Percentiles rank a stretch among this genome's conserved stretches.
Conservation (phyloP, 2,329 filamentous ascomycete species). For the Kalmusia sp. region DNA sequence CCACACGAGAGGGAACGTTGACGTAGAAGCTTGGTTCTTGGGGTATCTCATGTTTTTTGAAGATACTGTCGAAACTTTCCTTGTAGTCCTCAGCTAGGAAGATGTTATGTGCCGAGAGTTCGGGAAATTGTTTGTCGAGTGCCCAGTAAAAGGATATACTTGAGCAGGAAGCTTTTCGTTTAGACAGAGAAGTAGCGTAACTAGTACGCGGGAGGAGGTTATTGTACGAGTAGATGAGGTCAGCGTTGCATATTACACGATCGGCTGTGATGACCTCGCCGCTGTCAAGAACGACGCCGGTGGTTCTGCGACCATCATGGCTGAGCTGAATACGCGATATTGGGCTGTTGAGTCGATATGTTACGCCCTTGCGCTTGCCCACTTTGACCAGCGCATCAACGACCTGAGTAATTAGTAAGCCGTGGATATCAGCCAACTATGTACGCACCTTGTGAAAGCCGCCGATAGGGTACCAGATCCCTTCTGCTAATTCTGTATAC, state of each 20-base stretch:
- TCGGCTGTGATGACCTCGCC: constrained; percentile 69
- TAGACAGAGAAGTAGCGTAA: constrained; percentile 51
- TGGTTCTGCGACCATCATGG: constrained; percentile 59
- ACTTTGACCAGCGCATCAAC: constrained; percentile 70
- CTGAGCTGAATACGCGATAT: constrained; percentile 64
- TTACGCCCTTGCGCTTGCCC: constrained; percentile 66
- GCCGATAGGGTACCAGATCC: constrained; percentile 77
- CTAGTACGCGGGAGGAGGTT: constrained; percentile 67
- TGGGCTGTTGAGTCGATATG: constrained; percentile 66
- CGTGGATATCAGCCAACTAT: background rate
- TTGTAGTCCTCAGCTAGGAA: constrained; percentile 77
- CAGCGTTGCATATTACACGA: constrained; percentile 74
- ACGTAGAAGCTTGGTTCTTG: constrained; percentile 77
- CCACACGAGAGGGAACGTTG: constrained; percentile 75
- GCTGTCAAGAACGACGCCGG: constrained; percentile 64
- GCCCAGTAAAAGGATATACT: constrained; percentile 82
- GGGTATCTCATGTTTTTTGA: constrained; percentile 72
- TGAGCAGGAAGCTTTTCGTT: constrained; percentile 69
- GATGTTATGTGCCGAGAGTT: constrained; percentile 76
- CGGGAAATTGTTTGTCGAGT: constrained; percentile 64
- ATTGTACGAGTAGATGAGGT: constrained; percentile 77
- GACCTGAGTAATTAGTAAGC: constrained; percentile 38
- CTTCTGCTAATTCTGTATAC: constrained; percentile 77
- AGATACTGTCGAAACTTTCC: constrained; percentile 78
- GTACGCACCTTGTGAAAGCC: constrained; percentile 68